Conservation (phyloP, 2,329 filamentous ascomycete genomes). For the Cercospora sp. region DNA sequence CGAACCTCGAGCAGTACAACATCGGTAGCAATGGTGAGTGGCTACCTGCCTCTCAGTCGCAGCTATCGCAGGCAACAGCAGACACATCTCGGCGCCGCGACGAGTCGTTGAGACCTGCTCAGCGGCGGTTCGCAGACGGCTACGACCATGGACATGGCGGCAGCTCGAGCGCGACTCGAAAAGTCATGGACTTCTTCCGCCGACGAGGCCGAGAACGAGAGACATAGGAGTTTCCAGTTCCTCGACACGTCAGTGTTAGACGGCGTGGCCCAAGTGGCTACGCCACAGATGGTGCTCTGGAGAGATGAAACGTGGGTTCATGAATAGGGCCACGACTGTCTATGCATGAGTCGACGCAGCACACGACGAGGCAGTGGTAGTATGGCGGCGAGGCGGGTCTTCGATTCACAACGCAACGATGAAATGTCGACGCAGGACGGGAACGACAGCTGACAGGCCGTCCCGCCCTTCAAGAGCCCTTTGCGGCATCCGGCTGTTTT, state of each 20-base stretch:
- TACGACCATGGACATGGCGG: constrained; percentile 80
- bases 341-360: neutral
- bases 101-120: constrained; percentile 65
- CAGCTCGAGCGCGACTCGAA: constrained; percentile 80
- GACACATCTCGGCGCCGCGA: constrained; percentile 42
- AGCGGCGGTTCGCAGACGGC: constrained; percentile 81
- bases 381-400: neutral
- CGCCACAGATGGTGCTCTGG: constrained; percentile 7
- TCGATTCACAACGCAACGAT: neutral
- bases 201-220: constrained; percentile 68
- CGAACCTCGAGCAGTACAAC: constrained; percentile 35
- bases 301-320: neutral
- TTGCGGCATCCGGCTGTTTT: neutral
- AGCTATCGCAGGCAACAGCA: constrained; percentile 36
- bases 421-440: neutral
- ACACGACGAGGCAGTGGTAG: neutral
- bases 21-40: constrained; percentile 33
- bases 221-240: constrained; percentile 24
- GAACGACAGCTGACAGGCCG: neutral
- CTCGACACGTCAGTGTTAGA: constrained; percentile 20
- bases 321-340: neutral
- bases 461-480: neutral
- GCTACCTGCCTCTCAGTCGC: constrained; percentile 38
- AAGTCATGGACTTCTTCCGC: constrained; percentile 98
- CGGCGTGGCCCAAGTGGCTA: constrained; percentile 1